phyloP scores from a whole-genome alignment of 2,329 filamentous ascomycete species.

The Scedosporium minutisporum region DNA sequence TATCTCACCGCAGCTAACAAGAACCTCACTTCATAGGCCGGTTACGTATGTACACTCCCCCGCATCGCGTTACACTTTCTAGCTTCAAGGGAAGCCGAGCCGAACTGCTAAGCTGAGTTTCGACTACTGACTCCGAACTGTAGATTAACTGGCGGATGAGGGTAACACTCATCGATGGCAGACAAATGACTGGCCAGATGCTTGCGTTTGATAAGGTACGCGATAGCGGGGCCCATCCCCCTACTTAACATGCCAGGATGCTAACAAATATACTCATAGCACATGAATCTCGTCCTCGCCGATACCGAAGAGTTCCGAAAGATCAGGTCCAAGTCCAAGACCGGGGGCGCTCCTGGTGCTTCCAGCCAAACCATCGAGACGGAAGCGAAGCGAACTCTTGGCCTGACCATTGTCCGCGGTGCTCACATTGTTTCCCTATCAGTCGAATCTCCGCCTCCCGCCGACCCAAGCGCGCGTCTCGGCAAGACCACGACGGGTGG shows the following conservation, averaged over 20 bases:
- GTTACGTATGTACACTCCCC: conserved; percentile 46
- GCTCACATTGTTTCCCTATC: conserved; percentile 91
- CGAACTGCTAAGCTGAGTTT: background rate
- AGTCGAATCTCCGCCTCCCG: conserved; percentile 89
- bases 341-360: conserved; percentile 51
- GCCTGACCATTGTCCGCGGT: conserved; percentile 87
- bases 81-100: background rate
- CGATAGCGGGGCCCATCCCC: background rate
- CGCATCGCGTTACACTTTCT: background rate
- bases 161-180: conserved; percentile 86
- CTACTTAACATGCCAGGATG: background rate
- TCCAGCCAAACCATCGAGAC: conserved; percentile 67
- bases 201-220: conserved; percentile 92
- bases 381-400: conserved; percentile 96
- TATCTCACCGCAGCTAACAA: conserved; percentile 3
- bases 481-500: conserved; percentile 66
- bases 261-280: conserved; percentile 42
- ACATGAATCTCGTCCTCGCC: conserved; percentile 98
- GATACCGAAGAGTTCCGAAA: conserved; percentile 97
- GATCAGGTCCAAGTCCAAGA: conserved; percentile 77
- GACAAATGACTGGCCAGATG: conserved; percentile 97
- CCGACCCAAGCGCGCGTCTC: conserved; percentile 82
- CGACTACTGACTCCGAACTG: background rate
- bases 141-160: conserved; percentile 99
- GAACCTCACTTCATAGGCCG: conserved; percentile 39